Evolutionary conservation across 2,329 filamentous ascomycete genomes (phyloP).

Genomic region (Hymenoscyphus fraxineus): DNA sequence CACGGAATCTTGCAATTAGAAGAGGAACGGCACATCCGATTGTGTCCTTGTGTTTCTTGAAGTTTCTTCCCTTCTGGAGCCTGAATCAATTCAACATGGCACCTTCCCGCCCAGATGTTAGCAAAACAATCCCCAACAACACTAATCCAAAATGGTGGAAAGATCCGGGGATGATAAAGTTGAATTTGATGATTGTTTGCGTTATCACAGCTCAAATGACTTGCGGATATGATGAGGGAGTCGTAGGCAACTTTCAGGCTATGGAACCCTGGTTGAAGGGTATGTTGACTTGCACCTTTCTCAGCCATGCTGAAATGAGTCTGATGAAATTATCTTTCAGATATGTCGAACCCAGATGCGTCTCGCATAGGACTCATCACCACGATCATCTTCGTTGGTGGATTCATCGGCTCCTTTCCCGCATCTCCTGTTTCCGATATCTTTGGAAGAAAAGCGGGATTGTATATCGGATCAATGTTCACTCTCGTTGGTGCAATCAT

Average conservation of each 20-base stretch:
- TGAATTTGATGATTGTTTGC: constrained; percentile 15
- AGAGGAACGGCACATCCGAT: neutral
- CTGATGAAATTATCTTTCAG: neutral
- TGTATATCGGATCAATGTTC: constrained; percentile 30
- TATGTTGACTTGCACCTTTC: neutral
- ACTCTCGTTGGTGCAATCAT: constrained; percentile 42
- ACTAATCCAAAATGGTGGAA: constrained; percentile 19
- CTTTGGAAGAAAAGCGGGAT: constrained; percentile 19
- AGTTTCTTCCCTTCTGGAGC: neutral
- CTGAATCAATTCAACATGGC: constrained; percentile 2
- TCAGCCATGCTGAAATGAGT: neutral
- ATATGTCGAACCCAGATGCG: constrained; percentile 15
- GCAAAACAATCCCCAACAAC: constrained; percentile 16
- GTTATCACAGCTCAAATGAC: constrained; percentile 20
- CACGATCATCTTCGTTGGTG: constrained; percentile 19
- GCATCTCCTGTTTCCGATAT: constrained; percentile 19
- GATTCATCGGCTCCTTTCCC: constrained; percentile 16
- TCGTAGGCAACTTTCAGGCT: constrained; percentile 19
- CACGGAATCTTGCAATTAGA: neutral
- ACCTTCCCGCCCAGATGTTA: constrained; percentile 10
- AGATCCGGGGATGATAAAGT: constrained; percentile 15
- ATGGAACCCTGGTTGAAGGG: constrained; percentile 21
- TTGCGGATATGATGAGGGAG: constrained; percentile 18
- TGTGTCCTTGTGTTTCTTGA: neutral
- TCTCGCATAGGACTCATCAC: constrained; percentile 20